A percentile compares a stretch with the other conserved stretches of the same genome.
phyloP scores from a whole-genome alignment of 2,329 filamentous ascomycete genomes.

The Penicillium sp. region DNA sequence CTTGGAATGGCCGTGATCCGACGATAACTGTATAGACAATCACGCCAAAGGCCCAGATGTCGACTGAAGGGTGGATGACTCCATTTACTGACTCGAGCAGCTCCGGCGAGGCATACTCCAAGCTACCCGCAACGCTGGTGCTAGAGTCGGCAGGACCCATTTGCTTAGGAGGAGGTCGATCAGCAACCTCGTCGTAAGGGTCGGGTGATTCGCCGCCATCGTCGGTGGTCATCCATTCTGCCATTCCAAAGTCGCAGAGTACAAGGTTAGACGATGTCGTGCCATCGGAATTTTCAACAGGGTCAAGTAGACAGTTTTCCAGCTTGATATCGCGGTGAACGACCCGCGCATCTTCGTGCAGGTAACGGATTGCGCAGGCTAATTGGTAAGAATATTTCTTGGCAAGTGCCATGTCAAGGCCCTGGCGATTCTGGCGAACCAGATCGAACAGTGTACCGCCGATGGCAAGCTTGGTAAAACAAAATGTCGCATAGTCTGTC shows the following conservation, averaged over 20 bases:
- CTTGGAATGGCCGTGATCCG: slow-evolving; percentile 64
- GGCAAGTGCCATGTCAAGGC: slow-evolving; percentile 55
- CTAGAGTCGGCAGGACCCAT: slow-evolving; percentile 60
- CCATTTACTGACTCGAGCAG: slow-evolving; percentile 44
- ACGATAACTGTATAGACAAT: slow-evolving; percentile 63
- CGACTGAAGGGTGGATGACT: slow-evolving; percentile 56
- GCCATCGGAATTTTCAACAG: slow-evolving; percentile 51
- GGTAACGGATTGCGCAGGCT: slow-evolving; percentile 64
- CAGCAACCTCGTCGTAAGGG: slow-evolving; percentile 49
- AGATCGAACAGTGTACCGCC: slow-evolving; percentile 67
- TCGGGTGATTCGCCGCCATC: slow-evolving; percentile 54
- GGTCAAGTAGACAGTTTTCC: slow-evolving; percentile 67
- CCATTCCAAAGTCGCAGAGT: slow-evolving; percentile 70
- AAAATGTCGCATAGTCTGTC: slow-evolving; percentile 69
- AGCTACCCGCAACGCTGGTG: slow-evolving; percentile 61
- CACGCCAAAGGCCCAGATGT: slow-evolving; percentile 69
- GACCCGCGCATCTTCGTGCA: slow-evolving; percentile 67
- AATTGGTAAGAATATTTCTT: slow-evolving; percentile 65
- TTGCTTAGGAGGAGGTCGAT: slow-evolving; percentile 51
- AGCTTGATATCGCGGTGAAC: slow-evolving; percentile 70
- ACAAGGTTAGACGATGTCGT: slow-evolving; percentile 58
- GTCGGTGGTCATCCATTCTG: slow-evolving; percentile 65
- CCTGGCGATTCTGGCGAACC: slow-evolving; percentile 57
- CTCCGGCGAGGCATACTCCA: slow-evolving; percentile 57
- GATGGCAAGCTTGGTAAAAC: slow-evolving; percentile 65